Conservation (phyloP, 768 basidiomycete species). For the Termitomyces sp. region DNA sequence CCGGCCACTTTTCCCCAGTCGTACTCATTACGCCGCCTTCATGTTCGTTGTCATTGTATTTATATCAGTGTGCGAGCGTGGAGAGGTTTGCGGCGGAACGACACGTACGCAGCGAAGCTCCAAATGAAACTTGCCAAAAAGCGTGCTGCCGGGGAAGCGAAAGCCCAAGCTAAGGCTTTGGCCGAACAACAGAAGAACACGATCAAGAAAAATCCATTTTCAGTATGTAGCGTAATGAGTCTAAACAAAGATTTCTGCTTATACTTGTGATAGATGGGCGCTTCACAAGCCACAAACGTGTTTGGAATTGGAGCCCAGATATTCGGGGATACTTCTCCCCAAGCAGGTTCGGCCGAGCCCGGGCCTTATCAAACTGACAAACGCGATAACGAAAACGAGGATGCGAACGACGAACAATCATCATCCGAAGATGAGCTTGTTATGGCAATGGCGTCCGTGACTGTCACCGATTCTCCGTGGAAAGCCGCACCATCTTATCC, state of each 20-base stretch:
- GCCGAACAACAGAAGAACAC: slow-evolving; percentile 23
- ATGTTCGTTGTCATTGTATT: background rate
- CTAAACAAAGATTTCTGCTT: background rate
- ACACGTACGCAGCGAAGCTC: slow-evolving; percentile 69
- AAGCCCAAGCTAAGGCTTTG: slow-evolving; percentile 24
- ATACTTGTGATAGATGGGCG: slow-evolving; percentile 18
- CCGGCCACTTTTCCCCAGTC: slow-evolving; percentile 4
- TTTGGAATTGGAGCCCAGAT: slow-evolving; percentile 64
- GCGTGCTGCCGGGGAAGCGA: slow-evolving; percentile 31
- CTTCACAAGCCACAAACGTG: slow-evolving; percentile 21
- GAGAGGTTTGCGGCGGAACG: slow-evolving; percentile 69
- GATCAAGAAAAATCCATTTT: slow-evolving; percentile 60
- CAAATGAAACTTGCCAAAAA: slow-evolving; percentile 44
- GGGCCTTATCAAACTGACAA: slow-evolving; percentile 18
- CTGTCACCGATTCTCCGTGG: slow-evolving; percentile 64
- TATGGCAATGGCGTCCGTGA: slow-evolving; percentile 50
- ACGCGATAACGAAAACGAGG: background rate
- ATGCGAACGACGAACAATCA: slow-evolving; percentile 13
- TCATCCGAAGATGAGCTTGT: slow-evolving; percentile 46
- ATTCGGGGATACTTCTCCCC: slow-evolving; percentile 39
- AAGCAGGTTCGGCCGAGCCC: slow-evolving; percentile 6
- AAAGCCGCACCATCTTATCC: slow-evolving; percentile 55
- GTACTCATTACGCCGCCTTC: slow-evolving; percentile 10
- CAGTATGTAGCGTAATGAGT: slow-evolving; percentile 34
- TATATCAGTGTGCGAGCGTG: slow-evolving; percentile 68